Evolutionary conservation across 305 asterid species (phyloP).

Genomic region (Fraxinus baroniana): DNA sequence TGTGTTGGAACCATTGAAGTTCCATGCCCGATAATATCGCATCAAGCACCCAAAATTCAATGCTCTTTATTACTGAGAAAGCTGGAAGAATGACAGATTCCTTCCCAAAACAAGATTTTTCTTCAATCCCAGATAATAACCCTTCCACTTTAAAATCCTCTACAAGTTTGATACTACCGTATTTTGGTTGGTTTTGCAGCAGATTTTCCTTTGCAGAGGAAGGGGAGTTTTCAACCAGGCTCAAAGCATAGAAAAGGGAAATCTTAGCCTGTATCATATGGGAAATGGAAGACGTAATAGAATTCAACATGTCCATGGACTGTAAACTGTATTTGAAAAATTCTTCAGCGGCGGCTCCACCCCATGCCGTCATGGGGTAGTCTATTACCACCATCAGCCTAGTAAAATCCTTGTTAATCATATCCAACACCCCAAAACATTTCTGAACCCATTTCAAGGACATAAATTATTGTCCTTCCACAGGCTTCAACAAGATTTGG

Average conservation of each 20-base stretch:
- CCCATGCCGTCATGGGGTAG: constrained; percentile 54
- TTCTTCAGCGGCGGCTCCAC: constrained; percentile 35
- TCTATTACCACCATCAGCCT: constrained; percentile 48
- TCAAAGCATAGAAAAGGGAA: constrained; percentile 38
- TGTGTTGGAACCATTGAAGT: constrained; percentile 30
- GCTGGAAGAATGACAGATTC: constrained; percentile 44
- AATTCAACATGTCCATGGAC: constrained; percentile 46
- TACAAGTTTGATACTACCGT: neutral
- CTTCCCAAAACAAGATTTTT: constrained; percentile 29
- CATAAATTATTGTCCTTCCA: constrained; percentile 28
- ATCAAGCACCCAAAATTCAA: constrained; percentile 47
- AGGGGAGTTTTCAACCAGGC: constrained; percentile 25
- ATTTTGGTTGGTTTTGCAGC: constrained; percentile 23
- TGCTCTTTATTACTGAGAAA: constrained; percentile 27
- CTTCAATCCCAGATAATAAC: constrained; percentile 22
- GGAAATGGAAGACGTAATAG: constrained; percentile 46
- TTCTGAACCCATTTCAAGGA: constrained; percentile 33
- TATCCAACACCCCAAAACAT: constrained; percentile 38
- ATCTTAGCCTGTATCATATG: constrained; percentile 50
- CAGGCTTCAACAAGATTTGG: constrained; percentile 25
- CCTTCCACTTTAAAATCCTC: constrained; percentile 30
- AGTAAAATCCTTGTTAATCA: constrained; percentile 46
- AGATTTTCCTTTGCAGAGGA: constrained; percentile 24
- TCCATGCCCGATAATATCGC: constrained; percentile 35
- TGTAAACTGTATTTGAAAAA: constrained; percentile 46